phyloP scores from a whole-genome alignment of 1,139 yeast genomes.

The Saccharomycopsis phalli region DNA sequence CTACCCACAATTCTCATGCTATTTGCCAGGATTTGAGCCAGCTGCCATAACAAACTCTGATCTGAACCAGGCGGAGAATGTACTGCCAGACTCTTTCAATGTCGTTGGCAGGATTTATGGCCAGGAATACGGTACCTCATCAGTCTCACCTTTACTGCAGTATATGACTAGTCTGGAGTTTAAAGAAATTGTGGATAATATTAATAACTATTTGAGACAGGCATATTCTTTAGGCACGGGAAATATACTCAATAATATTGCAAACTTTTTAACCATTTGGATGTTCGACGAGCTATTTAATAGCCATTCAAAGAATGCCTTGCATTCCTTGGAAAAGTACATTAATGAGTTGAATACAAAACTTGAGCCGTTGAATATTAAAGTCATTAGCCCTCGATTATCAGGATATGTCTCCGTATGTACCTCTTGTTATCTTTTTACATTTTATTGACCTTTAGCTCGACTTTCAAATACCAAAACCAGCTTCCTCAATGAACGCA shows the following conservation, averaged over 20 bases:
- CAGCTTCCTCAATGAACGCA: too few species aligned
- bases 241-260: slow-evolving; percentile 34
- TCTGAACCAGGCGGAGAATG: background rate
- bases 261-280: slow-evolving; percentile 44
- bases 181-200: slow-evolving; percentile 30
- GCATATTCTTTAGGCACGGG: slow-evolving; percentile 35
- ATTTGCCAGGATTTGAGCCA: slow-evolving; percentile 57
- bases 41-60: slow-evolving; percentile 41
- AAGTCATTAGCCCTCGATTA: slow-evolving; percentile 43
- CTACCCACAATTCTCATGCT: slow-evolving; percentile 51
- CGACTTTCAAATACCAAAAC: slow-evolving; percentile 42
- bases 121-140: slow-evolving; percentile 42
- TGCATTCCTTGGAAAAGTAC: slow-evolving; percentile 36
- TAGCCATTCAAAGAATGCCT: slow-evolving; percentile 29
- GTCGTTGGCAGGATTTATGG: slow-evolving; percentile 35
- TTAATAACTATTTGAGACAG: slow-evolving; percentile 37
- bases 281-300: slow-evolving; percentile 27
- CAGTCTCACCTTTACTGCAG: slow-evolving; percentile 46
- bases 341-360: slow-evolving; percentile 35
- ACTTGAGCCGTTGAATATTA: slow-evolving; percentile 28
- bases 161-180: slow-evolving; percentile 35
- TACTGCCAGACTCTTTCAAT: slow-evolving; percentile 26
- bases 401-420: slow-evolving; percentile 54
- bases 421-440: slow-evolving; percentile 1
- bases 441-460: slow-evolving; percentile 24